These are phyloP conservation scores for Lipomyces mesembrius DNA, from an alignment of 805 yeast species.

Conservation along the genomic window DNA sequence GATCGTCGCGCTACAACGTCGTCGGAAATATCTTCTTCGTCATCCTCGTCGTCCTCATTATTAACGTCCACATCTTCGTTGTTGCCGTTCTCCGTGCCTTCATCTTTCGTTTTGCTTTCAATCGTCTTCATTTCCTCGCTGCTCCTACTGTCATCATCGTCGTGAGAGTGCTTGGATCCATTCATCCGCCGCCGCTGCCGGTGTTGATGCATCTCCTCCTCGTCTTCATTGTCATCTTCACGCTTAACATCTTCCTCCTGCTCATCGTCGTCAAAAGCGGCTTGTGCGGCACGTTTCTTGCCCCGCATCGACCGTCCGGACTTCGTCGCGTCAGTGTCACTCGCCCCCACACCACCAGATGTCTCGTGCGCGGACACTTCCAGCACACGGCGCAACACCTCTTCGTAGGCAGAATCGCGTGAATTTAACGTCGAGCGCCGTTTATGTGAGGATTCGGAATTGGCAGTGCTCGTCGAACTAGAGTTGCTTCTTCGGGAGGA, in stretches of 20 bases:
- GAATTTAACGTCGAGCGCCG: constrained; percentile 44
- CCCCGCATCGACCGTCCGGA: constrained; percentile 20
- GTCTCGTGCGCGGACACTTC: constrained; percentile 48
- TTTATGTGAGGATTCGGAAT: constrained; percentile 30
- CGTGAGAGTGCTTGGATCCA: neutral
- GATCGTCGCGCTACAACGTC: neutral
- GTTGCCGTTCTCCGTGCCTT: neutral
- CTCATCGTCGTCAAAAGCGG: constrained; percentile 35
- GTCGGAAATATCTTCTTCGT: constrained; percentile 2
- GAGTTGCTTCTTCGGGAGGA: neutral
- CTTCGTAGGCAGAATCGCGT: constrained; percentile 47
- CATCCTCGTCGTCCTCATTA: constrained; percentile 18
- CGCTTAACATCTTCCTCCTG: constrained; percentile 30
- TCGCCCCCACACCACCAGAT: constrained; percentile 5
- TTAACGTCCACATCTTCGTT: constrained; percentile 32
- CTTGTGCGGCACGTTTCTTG: constrained; percentile 31
- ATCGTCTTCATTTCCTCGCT: constrained; percentile 13
- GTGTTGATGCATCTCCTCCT: constrained; percentile 5
- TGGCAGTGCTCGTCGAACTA: constrained; percentile 13
- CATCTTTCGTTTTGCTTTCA: neutral
- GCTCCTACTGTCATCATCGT: constrained; percentile 9
- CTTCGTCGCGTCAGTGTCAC: constrained; percentile 11
- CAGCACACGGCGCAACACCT: constrained; percentile 49
- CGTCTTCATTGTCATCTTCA: constrained; percentile 19
- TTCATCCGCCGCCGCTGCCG: neutral